Evolutionary conservation across 768 basidiomycete genomes (phyloP).

Genomic region (Strobilomyces echinocephalus): DNA sequence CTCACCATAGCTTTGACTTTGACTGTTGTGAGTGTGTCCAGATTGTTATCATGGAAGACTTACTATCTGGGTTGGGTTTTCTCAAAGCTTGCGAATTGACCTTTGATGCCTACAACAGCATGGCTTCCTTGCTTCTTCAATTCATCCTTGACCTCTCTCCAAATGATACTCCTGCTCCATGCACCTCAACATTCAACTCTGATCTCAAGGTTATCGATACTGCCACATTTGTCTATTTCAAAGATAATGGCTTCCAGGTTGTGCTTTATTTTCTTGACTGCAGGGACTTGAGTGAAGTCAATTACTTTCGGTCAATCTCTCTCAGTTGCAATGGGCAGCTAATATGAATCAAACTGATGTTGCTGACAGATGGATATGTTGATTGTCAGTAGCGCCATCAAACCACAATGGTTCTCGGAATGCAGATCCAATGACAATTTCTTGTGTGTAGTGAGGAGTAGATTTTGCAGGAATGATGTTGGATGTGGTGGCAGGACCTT

Average conservation of each 20-base stretch:
- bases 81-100: constrained; percentile 75
- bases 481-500: constrained; percentile 57
- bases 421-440: constrained; percentile 40
- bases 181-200: constrained; percentile 14
- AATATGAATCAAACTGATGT: constrained; percentile 70
- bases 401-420: constrained; percentile 62
- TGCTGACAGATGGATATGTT: constrained; percentile 72
- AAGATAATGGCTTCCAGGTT: constrained; percentile 49
- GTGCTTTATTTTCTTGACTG: constrained; percentile 43
- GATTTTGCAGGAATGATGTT: constrained; percentile 51
- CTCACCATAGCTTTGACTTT: constrained; percentile 86
- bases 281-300: constrained; percentile 53
- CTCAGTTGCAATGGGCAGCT: constrained; percentile 64
- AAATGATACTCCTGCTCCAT: constrained; percentile 54
- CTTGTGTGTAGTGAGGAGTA: constrained; percentile 47
- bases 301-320: constrained; percentile 77
- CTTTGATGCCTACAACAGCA: constrained; percentile 60
- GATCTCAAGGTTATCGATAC: constrained; percentile 13
- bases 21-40: neutral
- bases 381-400: constrained; percentile 44
- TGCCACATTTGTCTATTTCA: constrained; percentile 33
- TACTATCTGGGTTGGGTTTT: constrained; percentile 89
- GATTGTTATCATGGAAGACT: constrained; percentile 30
- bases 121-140: constrained; percentile 62
- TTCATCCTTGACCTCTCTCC: constrained; percentile 60